A percentile compares a stretch with the other conserved stretches of the same genome.
These are phyloP conservation scores for Fusarium torulosum DNA, from an alignment of 2,329 filamentous ascomycete species.

Conservation along the genomic window DNA sequence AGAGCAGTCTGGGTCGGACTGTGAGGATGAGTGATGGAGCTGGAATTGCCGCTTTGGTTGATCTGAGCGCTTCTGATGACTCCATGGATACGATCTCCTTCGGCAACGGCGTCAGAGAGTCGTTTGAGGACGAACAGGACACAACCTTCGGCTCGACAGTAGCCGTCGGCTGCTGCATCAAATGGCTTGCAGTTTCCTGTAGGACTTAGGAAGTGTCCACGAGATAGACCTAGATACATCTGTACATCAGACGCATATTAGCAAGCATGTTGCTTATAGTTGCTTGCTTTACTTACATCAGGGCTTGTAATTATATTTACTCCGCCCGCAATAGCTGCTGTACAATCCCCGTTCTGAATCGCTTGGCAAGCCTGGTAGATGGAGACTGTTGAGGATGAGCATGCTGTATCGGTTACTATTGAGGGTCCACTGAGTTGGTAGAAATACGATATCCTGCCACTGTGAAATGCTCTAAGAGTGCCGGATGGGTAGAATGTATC, in stretches of 20 bases:
- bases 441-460: slow-evolving; percentile 8
- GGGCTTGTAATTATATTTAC: slow-evolving; percentile 8
- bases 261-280: no score
- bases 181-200: slow-evolving; percentile 13
- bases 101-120: neutral
- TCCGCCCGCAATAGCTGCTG: slow-evolving; percentile 3
- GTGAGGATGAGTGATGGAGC: slow-evolving; percentile 11
- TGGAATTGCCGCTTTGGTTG: slow-evolving; percentile 4
- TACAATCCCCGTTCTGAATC: slow-evolving; percentile 7
- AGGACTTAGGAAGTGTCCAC: slow-evolving; percentile 8
- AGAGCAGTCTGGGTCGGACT: neutral
- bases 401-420: slow-evolving; percentile 3
- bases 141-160: slow-evolving; percentile 5
- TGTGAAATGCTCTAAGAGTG: neutral
- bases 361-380: slow-evolving; percentile 5
- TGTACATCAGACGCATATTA: no score
- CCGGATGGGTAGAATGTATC: slow-evolving; percentile 4
- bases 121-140: slow-evolving; percentile 1
- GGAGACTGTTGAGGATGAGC: slow-evolving; percentile 1
- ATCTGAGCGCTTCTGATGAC: slow-evolving; percentile 3
- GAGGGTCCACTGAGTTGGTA: slow-evolving; percentile 3
- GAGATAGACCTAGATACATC: slow-evolving; percentile 2
- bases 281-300: slow-evolving; percentile 13
- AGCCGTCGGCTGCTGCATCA: slow-evolving; percentile 1
- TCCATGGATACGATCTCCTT: slow-evolving; percentile 4